These are phyloP conservation scores for Lablab purpureus DNA, from an alignment of 306 rosid species.

Conservation along the genomic window DNA sequence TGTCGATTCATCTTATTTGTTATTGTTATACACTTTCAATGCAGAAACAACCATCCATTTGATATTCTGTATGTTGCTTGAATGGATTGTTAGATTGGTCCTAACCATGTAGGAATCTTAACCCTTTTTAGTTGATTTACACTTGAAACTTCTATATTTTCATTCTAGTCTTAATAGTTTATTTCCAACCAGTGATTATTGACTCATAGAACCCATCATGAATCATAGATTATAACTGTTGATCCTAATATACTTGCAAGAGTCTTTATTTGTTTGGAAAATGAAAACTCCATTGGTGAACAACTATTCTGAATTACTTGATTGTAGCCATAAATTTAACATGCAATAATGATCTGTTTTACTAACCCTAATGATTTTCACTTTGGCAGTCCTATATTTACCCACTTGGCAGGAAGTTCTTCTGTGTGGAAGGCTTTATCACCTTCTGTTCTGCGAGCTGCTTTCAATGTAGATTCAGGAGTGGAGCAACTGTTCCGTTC, in stretches of 20 bases:
- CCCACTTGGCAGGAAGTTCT: conserved; percentile 86
- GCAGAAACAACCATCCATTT: neutral
- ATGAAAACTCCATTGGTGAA: neutral
- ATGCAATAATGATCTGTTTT: conserved; percentile 15
- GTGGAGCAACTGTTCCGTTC: conserved; percentile 73
- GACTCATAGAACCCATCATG: neutral
- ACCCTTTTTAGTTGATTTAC: neutral
- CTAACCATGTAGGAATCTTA: neutral
- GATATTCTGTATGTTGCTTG: conserved; percentile 4
- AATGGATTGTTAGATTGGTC: neutral
- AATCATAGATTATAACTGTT: neutral
- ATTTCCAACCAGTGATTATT: neutral
- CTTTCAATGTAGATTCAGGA: conserved; percentile 74
- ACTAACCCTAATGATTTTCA: neutral
- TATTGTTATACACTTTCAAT: neutral
- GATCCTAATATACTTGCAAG: neutral
- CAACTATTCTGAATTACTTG: neutral
- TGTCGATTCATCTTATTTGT: neutral
- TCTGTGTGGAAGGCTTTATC: conserved; percentile 86
- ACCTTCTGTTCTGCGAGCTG: conserved; percentile 70
- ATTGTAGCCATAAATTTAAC: neutral
- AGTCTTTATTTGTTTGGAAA: neutral
- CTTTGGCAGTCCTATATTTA: conserved; percentile 74
- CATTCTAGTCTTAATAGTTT: neutral
- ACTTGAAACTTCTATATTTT: no score